phyloP scores from a whole-genome alignment of 2,329 filamentous ascomycete genomes.

The Colletotrichum viniferum region DNA sequence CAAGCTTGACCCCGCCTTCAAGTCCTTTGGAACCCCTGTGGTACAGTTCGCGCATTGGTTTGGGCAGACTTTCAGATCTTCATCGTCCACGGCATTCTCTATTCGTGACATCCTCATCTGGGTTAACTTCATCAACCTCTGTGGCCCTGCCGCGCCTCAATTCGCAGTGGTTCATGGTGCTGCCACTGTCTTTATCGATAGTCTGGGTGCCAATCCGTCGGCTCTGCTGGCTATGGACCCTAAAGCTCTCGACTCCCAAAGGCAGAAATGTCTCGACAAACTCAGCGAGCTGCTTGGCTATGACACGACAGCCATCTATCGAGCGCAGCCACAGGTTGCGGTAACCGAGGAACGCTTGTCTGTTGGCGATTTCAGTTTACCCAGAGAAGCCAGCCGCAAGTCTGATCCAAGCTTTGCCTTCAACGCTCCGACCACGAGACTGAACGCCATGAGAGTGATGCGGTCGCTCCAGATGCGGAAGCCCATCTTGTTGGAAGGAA shows the following conservation, averaged over 20 bases:
- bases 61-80: constrained; percentile 77
- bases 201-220: constrained; percentile 91
- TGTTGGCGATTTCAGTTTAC: constrained; percentile 78
- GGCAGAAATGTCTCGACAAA: constrained; percentile 73
- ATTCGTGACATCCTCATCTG: constrained; percentile 92
- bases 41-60: constrained; percentile 95
- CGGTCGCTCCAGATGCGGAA: constrained; percentile 88
- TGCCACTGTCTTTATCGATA: constrained; percentile 94
- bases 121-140: constrained; percentile 89
- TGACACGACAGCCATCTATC: constrained; percentile 71
- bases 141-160: constrained; percentile 47
- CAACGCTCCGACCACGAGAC: constrained; percentile 84
- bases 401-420: constrained; percentile 74
- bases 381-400: constrained; percentile 51
- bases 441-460: constrained; percentile 89
- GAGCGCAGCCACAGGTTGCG: constrained; percentile 61
- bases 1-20: constrained; percentile 67
- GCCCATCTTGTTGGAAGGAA: constrained; percentile 93
- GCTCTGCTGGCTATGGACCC: constrained; percentile 78
- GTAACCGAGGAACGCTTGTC: constrained; percentile 58
- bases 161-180: constrained; percentile 77
- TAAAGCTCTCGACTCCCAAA: constrained; percentile 72
- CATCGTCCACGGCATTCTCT: constrained; percentile 78
- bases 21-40: constrained; percentile 68
- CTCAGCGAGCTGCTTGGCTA: constrained; percentile 68